Base-by-base conservation (phyloP, 2,329 filamentous ascomycete species). In the Paramyrothecium roridum region DNA sequence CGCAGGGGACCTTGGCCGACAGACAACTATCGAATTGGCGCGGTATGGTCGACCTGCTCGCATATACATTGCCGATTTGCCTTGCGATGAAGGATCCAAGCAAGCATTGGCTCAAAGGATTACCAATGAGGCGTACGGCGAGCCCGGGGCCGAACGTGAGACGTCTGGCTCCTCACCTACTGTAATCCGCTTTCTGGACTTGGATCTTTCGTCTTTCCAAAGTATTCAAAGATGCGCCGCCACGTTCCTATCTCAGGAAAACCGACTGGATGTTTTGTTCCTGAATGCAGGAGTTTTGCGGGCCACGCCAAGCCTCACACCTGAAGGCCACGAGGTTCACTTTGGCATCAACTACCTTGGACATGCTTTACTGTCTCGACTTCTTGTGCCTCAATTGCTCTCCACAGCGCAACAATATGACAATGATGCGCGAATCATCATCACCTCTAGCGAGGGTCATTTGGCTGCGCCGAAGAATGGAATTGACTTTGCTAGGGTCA, bases 1-100 rank as follows among this genome's bases (percentile, higher is more conserved):
- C 68, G 91, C 91, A 43, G 80, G 90, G 70, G 91, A 91, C 16
- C 74, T 96, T 55, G 91, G 91, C 46, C 76, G 96, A 58, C 52
- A 59, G 20, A 50, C 54, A 1, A 48, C 53, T 16, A 26, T 57
- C 6, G 50, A 59, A 17, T 48, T 53, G 13, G 52, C 52, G 17
- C 52, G 52, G 19, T 48, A 59, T 43, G 40, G 48, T 3, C 16
- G 33, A 8, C 57, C 57, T 22, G 33, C 52, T 1, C 45, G 51
- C n/a, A 52, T 59, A 47, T 59, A 53, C 47, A 33, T 59, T 1
- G 53, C 57, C 2, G 49, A 51, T 22, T 30, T 51, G 11, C 49
- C 49, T 2, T 16, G 33, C 3, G 3, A n/a, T 10, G 17, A 17
- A 3, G 49, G 20, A 11, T 11, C 12, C 8, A 51, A 40, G 17